These are phyloP conservation scores for Macrocybe gigantea DNA, from an alignment of 768 basidiomycete species.

Conservation along the genomic window DNA sequence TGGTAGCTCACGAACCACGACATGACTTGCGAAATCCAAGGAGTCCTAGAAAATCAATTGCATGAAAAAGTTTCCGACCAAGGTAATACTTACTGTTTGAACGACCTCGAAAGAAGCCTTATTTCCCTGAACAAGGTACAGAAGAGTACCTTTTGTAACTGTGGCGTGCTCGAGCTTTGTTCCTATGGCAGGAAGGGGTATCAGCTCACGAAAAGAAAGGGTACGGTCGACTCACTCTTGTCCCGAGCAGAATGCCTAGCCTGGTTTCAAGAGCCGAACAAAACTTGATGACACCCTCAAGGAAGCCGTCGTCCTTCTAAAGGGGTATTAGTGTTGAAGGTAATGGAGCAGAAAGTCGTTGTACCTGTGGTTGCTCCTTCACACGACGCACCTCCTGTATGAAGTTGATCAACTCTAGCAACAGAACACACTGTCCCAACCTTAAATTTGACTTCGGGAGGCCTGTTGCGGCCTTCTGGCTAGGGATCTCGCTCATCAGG, in stretches of 20 bases:
- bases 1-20: slow-evolving; percentile 38
- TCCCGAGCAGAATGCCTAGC: slow-evolving; percentile 48
- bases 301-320: slow-evolving; percentile 23
- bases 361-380: slow-evolving; percentile 35
- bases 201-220: background rate
- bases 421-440: slow-evolving; percentile 55
- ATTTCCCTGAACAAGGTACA: slow-evolving; percentile 60
- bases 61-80: background rate
- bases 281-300: slow-evolving; percentile 37
- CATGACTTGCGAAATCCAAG: slow-evolving; percentile 39
- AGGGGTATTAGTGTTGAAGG: background rate
- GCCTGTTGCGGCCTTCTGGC: slow-evolving; percentile 12
- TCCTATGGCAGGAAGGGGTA: slow-evolving; percentile 36
- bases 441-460: slow-evolving; percentile 27
- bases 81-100: slow-evolving; percentile 45
- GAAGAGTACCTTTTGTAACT: slow-evolving; percentile 55
- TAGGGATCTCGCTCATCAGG: slow-evolving; percentile 46
- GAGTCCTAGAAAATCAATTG: slow-evolving; percentile 24
- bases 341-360: slow-evolving; percentile 6
- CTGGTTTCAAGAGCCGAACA: slow-evolving; percentile 50
- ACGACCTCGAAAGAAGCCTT: slow-evolving; percentile 53
- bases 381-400: slow-evolving; percentile 38
- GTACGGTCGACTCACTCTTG: slow-evolving; percentile 35
- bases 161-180: slow-evolving; percentile 38
- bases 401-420: slow-evolving; percentile 54